Evolutionary conservation across 2,329 filamentous ascomycete species (phyloP).

Genomic region (Lojkania enalia): DNA sequence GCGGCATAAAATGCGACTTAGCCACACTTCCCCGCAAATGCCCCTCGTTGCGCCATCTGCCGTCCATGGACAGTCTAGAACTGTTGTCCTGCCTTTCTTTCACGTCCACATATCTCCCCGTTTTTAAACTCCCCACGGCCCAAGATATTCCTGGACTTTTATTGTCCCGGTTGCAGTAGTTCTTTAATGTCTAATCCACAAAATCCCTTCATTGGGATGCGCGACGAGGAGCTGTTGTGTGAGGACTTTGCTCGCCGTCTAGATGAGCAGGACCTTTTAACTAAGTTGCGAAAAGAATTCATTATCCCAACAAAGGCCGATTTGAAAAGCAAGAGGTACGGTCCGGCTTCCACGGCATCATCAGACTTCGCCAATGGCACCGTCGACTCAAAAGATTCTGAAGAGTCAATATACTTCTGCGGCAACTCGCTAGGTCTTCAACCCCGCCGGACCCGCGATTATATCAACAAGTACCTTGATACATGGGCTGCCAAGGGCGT

Average conservation of each 20-base stretch:
- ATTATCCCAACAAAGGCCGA: slow-evolving; percentile 75
- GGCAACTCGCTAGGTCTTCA: slow-evolving; percentile 89
- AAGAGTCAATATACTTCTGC: slow-evolving; percentile 74
- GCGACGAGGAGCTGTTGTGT: slow-evolving; percentile 28
- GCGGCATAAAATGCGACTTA: slow-evolving; percentile 6
- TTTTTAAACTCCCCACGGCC: too few species aligned
- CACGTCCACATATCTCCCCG: neutral
- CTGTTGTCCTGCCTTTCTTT: neutral
- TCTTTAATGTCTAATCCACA: slow-evolving; percentile 33
- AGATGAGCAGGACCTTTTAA: slow-evolving; percentile 46
- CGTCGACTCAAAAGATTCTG: slow-evolving; percentile 37
- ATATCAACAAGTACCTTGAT: slow-evolving; percentile 72
- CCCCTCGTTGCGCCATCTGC: slow-evolving; percentile 5
- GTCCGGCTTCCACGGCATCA: slow-evolving; percentile 15
- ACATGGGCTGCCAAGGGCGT: slow-evolving; percentile 87
- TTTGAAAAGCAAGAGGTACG: slow-evolving; percentile 62
- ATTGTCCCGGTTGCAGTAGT: too few species aligned
- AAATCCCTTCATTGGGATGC: slow-evolving; percentile 28
- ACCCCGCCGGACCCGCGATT: slow-evolving; percentile 66
- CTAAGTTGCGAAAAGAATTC: slow-evolving; percentile 65
- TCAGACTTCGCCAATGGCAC: neutral
- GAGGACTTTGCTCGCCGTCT: slow-evolving; percentile 35
- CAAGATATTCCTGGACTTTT: too few species aligned
- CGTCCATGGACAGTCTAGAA: neutral
- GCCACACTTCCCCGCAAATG: slow-evolving; percentile 1